Evolutionary conservation across 1,139 yeast species (phyloP).

Genomic region (Pichia terricola): DNA sequence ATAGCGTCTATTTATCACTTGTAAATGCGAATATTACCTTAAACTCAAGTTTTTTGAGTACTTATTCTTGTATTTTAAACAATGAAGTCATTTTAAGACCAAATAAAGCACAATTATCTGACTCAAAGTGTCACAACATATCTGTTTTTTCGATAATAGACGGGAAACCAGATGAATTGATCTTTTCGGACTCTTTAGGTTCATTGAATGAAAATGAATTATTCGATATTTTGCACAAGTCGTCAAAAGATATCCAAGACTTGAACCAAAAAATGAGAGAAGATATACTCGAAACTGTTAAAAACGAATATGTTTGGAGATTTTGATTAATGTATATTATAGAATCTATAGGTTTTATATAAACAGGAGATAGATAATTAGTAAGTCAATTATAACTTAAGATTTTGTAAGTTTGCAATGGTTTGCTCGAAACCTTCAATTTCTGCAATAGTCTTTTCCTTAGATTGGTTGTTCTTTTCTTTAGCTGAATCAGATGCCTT

Average conservation of each 20-base stretch:
- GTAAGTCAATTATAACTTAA: slow-evolving; percentile 41
- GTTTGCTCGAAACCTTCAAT: slow-evolving; percentile 78
- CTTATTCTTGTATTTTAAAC: slow-evolving; percentile 30
- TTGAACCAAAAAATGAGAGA: slow-evolving; percentile 39
- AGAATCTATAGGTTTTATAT: not conserved
- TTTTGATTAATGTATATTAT: slow-evolving; percentile 4
- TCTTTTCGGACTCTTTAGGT: slow-evolving; percentile 68
- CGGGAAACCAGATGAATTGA: slow-evolving; percentile 41
- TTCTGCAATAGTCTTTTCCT: slow-evolving; percentile 72
- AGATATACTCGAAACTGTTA: slow-evolving; percentile 38
- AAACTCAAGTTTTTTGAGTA: slow-evolving; percentile 50
- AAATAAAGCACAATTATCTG: slow-evolving; percentile 28
- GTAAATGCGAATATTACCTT: slow-evolving; percentile 73
- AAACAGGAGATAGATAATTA: not conserved
- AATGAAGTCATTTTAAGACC: slow-evolving; percentile 36
- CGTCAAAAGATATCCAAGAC: slow-evolving; percentile 37
- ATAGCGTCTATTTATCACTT: slow-evolving; percentile 63
- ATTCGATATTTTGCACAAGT: slow-evolving; percentile 37
- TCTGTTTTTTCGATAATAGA: slow-evolving; percentile 52
- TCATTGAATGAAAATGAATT: slow-evolving; percentile 50
- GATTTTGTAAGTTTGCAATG: slow-evolving; percentile 62
- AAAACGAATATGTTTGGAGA: slow-evolving; percentile 51
- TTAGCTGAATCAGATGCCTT: slow-evolving; percentile 81
- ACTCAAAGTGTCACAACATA: slow-evolving; percentile 51
- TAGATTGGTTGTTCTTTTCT: slow-evolving; percentile 61